Base-by-base conservation (phyloP, 305 asterid genomes). In the Striga hermonthica region DNA sequence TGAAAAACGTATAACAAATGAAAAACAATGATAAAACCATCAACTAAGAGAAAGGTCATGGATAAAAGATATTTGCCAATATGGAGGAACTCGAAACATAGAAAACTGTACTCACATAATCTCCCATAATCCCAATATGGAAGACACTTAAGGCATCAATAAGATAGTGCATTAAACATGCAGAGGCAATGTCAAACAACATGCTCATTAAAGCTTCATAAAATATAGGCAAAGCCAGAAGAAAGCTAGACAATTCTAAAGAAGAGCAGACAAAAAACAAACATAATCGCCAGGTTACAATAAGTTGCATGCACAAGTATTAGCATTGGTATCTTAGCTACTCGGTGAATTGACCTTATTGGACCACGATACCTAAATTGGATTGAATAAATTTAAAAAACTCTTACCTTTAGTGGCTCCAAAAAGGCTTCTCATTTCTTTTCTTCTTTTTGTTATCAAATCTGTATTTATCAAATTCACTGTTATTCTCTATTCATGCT, bases 191-290 rank as follows among this genome's bases (percentile, higher is more conserved):
- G 55, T 43, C n/a, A 58, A 53, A n/a, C 45, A 49, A 56, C 43
- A 49, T 43, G 39, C n/a, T 38, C 57, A 55, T 53, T 4, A 16
- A 53, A 16, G 36, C 4, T 22, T 11, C 9, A 15, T 57, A 5
- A 52, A 37, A 52, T 10, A 28, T 36, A n/a, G 53, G 40, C 8
- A 35, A 35, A 1, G 10, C 36, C 36, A 57, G 22, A 34, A 57
- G 22, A 34, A 36, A 0, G 14, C 40, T 28, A 60, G 39, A 37
- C 61, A 40, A 48, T 53, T 53, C 56, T 60, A 44, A 13, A 53
- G 41, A 31, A 67, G 45, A 14, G 14, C 59, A 14, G 11, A 67
- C 37, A 65, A 5, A 66, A 70, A 61, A 64, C 37, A 44, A 70
- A 65, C 39, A 40, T 54, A 48, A 45, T 9, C 37, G 48, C 37